These are phyloP conservation scores for Penicillium ucsense DNA, from an alignment of 495 filamentous ascomycete species.

Conservation along the genomic window DNA sequence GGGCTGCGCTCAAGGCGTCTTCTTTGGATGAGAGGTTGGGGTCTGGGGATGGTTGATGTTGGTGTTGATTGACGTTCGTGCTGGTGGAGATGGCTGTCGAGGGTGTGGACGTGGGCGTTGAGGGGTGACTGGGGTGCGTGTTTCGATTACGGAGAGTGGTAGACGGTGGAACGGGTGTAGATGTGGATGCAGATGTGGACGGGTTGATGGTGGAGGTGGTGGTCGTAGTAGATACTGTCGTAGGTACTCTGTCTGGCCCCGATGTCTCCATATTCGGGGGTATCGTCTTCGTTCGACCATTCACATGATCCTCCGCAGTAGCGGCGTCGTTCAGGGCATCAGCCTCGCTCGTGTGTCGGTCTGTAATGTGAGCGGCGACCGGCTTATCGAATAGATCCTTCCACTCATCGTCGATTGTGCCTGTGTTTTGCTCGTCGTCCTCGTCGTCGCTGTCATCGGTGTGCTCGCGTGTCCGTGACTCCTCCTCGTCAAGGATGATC, in stretches of 20 bases:
- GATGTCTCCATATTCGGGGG: no score
- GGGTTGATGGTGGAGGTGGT: slow-evolving; percentile 4
- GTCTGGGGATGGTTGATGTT: slow-evolving; percentile 4
- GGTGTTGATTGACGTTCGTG: background rate
- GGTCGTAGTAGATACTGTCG: slow-evolving; percentile 4
- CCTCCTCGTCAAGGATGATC: slow-evolving; percentile 46
- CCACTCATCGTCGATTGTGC: slow-evolving; percentile 23
- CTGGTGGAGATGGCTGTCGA: slow-evolving; percentile 15
- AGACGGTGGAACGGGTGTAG: slow-evolving; percentile 1
- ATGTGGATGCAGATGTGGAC: slow-evolving; percentile 3
- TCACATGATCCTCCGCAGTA: no score
- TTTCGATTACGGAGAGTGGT: slow-evolving; percentile 25
- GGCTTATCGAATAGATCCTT: slow-evolving; percentile 27
- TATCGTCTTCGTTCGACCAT: no score
- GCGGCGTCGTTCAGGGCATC: background rate
- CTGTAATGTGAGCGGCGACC: background rate
- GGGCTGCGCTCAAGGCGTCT: slow-evolving; percentile 60
- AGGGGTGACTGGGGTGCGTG: slow-evolving; percentile 4
- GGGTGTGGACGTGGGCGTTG: slow-evolving; percentile 4
- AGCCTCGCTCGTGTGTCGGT: background rate
- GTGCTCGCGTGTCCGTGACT: slow-evolving; percentile 18
- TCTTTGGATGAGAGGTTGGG: slow-evolving; percentile 42
- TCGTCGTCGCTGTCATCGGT: slow-evolving; percentile 14
- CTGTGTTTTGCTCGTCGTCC: no score
- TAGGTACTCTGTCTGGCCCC: background rate